phyloP scores from a whole-genome alignment of 768 basidiomycete species.

The Pleurotus pulmonarius region DNA sequence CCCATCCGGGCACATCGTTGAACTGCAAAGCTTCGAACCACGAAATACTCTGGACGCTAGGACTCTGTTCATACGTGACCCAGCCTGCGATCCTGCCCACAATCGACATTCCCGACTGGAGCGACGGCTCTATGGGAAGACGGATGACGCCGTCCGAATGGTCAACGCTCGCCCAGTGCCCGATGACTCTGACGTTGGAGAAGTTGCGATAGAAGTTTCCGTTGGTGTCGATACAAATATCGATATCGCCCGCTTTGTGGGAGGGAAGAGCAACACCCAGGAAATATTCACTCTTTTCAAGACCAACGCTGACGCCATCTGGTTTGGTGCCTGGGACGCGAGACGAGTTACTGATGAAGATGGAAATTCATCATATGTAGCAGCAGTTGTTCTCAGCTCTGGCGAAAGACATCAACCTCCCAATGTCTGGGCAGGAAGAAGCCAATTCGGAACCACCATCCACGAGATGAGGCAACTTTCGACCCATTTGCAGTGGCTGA shows the following conservation, averaged over 20 bases:
- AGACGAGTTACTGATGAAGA: slow-evolving; percentile 18
- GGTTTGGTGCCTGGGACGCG: slow-evolving; percentile 34
- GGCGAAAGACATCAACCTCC: slow-evolving; percentile 26
- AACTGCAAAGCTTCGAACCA: slow-evolving; percentile 26
- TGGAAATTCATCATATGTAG: slow-evolving; percentile 19
- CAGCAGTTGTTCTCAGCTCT: slow-evolving; percentile 29
- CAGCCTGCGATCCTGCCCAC: slow-evolving; percentile 7
- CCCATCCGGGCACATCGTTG: slow-evolving; percentile 21
- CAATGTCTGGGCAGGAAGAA: slow-evolving; percentile 26
- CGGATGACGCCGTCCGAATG: slow-evolving; percentile 30
- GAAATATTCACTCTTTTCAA: slow-evolving; percentile 21
- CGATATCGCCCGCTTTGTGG: slow-evolving; percentile 23
- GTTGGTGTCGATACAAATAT: slow-evolving; percentile 36
- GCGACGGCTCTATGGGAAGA: slow-evolving; percentile 21
- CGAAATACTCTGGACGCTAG: slow-evolving; percentile 26
- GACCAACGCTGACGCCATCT: slow-evolving; percentile 27
- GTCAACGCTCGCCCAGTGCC: slow-evolving; percentile 25
- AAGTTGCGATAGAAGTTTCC: slow-evolving; percentile 34
- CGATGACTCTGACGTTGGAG: slow-evolving; percentile 10
- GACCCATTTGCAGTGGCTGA: slow-evolving; percentile 29
- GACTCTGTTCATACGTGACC: slow-evolving; percentile 21
- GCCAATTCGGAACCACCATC: slow-evolving; percentile 8
- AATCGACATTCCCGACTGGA: not conserved
- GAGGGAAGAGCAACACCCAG: slow-evolving; percentile 7
- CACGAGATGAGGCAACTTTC: slow-evolving; percentile 17